Evolutionary conservation across 2,329 filamentous ascomycete genomes (phyloP), one percentile per base, ranked within the genome.

Genomic region (Sclerotinia trifoliorum): DNA sequence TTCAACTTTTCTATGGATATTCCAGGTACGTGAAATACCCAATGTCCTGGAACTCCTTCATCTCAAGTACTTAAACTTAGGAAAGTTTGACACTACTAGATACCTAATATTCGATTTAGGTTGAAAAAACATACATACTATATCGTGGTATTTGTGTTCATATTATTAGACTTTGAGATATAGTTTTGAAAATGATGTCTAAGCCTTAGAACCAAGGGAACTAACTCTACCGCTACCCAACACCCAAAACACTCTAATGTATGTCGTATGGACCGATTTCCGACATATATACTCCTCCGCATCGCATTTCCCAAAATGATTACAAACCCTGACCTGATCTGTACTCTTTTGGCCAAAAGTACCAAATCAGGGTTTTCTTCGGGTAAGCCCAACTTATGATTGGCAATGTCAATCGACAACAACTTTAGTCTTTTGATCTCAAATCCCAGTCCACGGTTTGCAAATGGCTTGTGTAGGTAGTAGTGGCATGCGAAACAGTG

Each of bases 371-470:
- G 58, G n/a, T 39, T 62, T 62, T 19, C 29, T 35, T 49, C 29
- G 24, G 8, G 46, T 35, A 49, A 48, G 42, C 26, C 57, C 49
- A 44, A 26, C 21, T n/a, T 49, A 49, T 62, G 58, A 62, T 35
- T 62, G 58, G 58, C 29, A 35, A n/a, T 17, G 15, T 17, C 24
- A 44, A 60, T 62, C 58, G 58, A 62, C 58, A 62, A 49, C 58
- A 49, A 2, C 26, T 49, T 21, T 49, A 35, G 44, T 44, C 21
- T 19, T 13, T 32, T 35, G n/a, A 39, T 29, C 21, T 32, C 35
- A 32, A 32, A 56, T 39, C 13, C 29, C 21, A 56, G 29, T 42
- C 39, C 2, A 15, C 4, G 4, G 26, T 29, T 24, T 49, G 42
- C 58, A n/a, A 19, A 61, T n/a, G 58, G 58, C 26, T 61, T 48